phyloP scores from a whole-genome alignment of 208 protist genomes.

The Spongospora subterranea region DNA sequence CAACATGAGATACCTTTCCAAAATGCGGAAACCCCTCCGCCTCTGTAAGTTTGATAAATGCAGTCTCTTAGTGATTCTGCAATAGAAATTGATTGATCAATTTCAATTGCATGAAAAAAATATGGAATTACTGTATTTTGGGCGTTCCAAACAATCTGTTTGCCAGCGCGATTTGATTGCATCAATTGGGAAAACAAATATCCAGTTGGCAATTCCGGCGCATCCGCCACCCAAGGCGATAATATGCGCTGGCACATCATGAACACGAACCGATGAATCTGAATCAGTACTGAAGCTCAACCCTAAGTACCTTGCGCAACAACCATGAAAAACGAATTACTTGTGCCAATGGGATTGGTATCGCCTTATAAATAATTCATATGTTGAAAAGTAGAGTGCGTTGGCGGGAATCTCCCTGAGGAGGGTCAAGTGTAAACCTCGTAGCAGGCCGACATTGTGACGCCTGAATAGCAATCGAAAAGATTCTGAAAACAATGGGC shows the following conservation, averaged over 20 bases:
- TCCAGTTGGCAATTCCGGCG: conserved; percentile 8
- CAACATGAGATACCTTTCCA: not conserved
- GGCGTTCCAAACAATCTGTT: not conserved
- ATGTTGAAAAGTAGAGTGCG: conserved; percentile 22
- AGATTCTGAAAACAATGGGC: not conserved
- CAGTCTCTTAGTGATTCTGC: not conserved
- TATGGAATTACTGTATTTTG: not conserved
- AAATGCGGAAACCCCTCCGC: not conserved
- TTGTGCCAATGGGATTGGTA: not conserved
- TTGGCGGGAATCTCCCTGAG: not conserved
- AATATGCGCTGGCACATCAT: not conserved
- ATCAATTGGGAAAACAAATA: conserved; percentile 8
- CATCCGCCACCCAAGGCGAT: not conserved
- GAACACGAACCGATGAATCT: no score
- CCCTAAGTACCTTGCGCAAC: no score
- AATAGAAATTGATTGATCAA: not conserved
- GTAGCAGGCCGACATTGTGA: not conserved
- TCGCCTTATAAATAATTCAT: not conserved
- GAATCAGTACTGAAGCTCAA: no score
- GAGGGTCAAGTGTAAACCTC: not conserved
- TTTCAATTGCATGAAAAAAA: not conserved
- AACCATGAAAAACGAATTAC: not conserved
- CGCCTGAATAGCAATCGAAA: not conserved
- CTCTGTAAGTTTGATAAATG: not conserved
- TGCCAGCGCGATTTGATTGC: conserved; percentile 17